These are phyloP conservation scores for Clavulina sp. DNA, from an alignment of 768 basidiomycete species.

Conservation along the genomic window DNA sequence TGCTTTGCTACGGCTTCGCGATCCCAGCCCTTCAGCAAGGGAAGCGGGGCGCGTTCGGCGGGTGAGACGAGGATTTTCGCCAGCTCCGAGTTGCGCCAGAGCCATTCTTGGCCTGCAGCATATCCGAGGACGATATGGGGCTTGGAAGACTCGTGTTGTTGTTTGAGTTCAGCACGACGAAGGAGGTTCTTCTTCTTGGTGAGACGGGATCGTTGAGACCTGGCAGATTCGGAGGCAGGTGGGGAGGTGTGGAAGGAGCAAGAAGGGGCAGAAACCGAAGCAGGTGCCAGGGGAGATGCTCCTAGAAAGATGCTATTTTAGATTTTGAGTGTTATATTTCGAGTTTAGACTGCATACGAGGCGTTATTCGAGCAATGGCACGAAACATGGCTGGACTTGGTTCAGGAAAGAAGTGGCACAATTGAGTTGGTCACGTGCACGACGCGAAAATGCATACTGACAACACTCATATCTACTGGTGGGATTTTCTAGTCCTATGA, in stretches of 20 bases:
- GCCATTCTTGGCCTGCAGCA: constrained; percentile 39
- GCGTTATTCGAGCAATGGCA: neutral
- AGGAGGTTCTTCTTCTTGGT: constrained; percentile 20
- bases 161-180: constrained; percentile 23
- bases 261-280: neutral
- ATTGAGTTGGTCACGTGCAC: neutral
- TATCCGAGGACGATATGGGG: constrained; percentile 65
- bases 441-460: neutral
- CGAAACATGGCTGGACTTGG: neutral
- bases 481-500: too few species aligned
- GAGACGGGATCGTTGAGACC: constrained; percentile 17
- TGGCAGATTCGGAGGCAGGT: constrained; percentile 10
- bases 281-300: neutral
- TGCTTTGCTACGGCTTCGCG: neutral
- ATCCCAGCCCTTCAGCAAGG: neutral
- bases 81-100: constrained; percentile 54
- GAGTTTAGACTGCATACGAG: neutral
- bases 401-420: neutral
- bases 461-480: too few species aligned
- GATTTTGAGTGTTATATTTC: neutral
- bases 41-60: constrained; percentile 21
- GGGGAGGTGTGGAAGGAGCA: constrained; percentile 14
- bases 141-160: constrained; percentile 25
- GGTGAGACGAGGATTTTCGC: constrained; percentile 43
- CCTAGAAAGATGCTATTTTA: too few species aligned